Evolutionary conservation across 139 green algal genomes (phyloP).

Genomic region (Diplosphaera chodatii): DNA sequence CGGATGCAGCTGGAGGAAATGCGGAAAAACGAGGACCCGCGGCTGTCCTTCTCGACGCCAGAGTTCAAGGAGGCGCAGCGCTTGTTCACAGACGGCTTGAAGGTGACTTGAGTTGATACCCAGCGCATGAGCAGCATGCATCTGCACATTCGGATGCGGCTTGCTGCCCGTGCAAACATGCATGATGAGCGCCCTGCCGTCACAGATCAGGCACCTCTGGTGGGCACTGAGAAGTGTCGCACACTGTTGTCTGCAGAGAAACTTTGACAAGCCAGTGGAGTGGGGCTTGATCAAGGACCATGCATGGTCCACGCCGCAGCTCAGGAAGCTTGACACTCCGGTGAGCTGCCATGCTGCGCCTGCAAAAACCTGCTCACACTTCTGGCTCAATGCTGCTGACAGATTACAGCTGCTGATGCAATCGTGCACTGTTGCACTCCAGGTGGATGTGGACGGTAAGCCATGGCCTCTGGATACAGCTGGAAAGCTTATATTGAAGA

Average conservation of each 20-base stretch:
- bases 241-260: constrained; percentile 81
- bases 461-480: constrained; percentile 59
- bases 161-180: too few relatives aligned
- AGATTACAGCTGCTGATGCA: too few relatives aligned
- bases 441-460: constrained; percentile 71
- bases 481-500: constrained; percentile 48
- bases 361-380: too few relatives aligned
- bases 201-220: too few relatives aligned
- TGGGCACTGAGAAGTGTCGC: too few relatives aligned
- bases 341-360: too few relatives aligned
- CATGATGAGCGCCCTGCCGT: too few relatives aligned
- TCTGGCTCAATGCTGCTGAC: too few relatives aligned
- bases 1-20: constrained; percentile 84
- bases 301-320: constrained; percentile 68
- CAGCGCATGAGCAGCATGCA: too few relatives aligned
- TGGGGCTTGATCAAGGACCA: constrained; percentile 82
- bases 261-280: constrained; percentile 87
- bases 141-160: too few relatives aligned
- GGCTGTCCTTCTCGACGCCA: constrained; percentile 87
- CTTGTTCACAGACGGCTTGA: constrained; percentile 85
- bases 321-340: constrained; percentile 64
- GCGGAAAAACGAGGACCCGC: constrained; percentile 78
- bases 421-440: too few relatives aligned
- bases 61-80: constrained; percentile 92
- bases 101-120: constrained; percentile 54